Conservation (phyloP, 2,329 filamentous ascomycete genomes). For the Lizonia empirigonia region DNA sequence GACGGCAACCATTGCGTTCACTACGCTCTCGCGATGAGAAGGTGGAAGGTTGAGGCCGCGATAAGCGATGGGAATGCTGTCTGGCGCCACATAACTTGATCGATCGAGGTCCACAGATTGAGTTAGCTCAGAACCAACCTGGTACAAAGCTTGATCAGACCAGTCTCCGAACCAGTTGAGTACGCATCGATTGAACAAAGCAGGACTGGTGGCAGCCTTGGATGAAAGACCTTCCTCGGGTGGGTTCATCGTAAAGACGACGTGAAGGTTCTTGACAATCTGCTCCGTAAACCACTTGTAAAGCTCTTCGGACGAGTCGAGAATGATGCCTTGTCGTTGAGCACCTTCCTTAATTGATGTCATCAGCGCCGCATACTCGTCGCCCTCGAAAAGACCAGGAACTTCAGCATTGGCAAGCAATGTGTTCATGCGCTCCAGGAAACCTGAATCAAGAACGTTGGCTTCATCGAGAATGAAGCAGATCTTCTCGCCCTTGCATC, state of each 20-base stretch:
- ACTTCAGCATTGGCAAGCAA: slow-evolving; percentile 99
- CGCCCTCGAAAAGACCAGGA: slow-evolving; percentile 97
- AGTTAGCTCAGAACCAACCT: slow-evolving; percentile 93
- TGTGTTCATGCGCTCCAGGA: slow-evolving; percentile 99
- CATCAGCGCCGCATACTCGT: slow-evolving; percentile 98
- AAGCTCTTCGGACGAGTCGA: slow-evolving; percentile 98
- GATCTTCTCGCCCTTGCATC: slow-evolving; percentile 98
- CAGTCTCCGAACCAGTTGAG: slow-evolving; percentile 99
- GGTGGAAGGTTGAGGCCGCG: slow-evolving; percentile 82
- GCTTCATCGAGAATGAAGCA: slow-evolving; percentile 99
- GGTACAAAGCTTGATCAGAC: slow-evolving; percentile 98
- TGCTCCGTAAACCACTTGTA: slow-evolving; percentile 99
- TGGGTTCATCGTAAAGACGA: slow-evolving; percentile 99
- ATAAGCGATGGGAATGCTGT: slow-evolving; percentile 92
- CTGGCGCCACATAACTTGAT: slow-evolving; percentile 80
- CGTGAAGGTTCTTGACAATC: slow-evolving; percentile 97
- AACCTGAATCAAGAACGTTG: slow-evolving; percentile 97
- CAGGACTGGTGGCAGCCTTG: slow-evolving; percentile 96
- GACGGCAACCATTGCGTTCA: slow-evolving; percentile 99
- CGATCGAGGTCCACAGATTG: slow-evolving; percentile 95
- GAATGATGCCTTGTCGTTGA: slow-evolving; percentile 89
- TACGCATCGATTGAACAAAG: slow-evolving; percentile 98
- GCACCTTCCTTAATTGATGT: slow-evolving; percentile 98
- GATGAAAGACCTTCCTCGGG: slow-evolving; percentile 93
- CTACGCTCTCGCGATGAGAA: slow-evolving; percentile 85